Base-by-base conservation (phyloP, 1,284 basidiomycete genomes). In the Boletus nobilissimus region DNA sequence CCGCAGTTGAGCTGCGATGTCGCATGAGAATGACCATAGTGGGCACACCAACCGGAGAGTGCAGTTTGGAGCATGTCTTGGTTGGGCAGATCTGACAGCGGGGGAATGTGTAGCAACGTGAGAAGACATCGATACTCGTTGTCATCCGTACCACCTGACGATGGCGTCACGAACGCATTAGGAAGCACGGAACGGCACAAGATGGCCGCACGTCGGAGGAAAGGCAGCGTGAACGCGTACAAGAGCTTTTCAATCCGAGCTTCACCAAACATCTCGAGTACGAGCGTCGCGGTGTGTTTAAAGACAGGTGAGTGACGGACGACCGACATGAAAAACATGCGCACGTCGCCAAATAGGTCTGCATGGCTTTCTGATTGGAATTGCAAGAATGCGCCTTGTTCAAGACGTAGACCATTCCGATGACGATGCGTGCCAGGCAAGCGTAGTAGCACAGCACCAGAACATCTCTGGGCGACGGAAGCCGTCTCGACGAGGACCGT, bases 181-280 rank as follows among this genome's bases (percentile, higher is more conserved):
- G 91, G 95, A 77, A 95, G 89, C 34, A 97, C 89, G 2, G 96
- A 92, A 24, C 95, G 93, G 80, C 94, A 96, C 18, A 99, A 90
- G 60, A 99, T 96, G 13, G 96, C 94, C 0, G 96, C 96, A 10
- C 96, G 92, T 54, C 97, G 94, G n/a, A 99, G 90, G 90, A 99
- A 99, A 3, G 97, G 97, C 14, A 99, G 89, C 0, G 97, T 97
- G 86, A 97, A 97, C 2, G 93, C 90, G 84, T 98, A 97, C 67
- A 99, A 87, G 70, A 98, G 87, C 86, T 95, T 97, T 83, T 97
- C 95, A 73, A 99, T 93, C 39, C 93, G 89, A 6, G 92, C 92
- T 81, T 96, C 93, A 72, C 95, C 95, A 82, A 95, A 95, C 13
- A 92, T 91, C 71, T 94, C 92, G 70, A 96, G 93, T 8, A 93